These are phyloP conservation scores for Colletotrichum godetiae DNA, from an alignment of 2,329 filamentous ascomycete species.

Conservation along the genomic window DNA sequence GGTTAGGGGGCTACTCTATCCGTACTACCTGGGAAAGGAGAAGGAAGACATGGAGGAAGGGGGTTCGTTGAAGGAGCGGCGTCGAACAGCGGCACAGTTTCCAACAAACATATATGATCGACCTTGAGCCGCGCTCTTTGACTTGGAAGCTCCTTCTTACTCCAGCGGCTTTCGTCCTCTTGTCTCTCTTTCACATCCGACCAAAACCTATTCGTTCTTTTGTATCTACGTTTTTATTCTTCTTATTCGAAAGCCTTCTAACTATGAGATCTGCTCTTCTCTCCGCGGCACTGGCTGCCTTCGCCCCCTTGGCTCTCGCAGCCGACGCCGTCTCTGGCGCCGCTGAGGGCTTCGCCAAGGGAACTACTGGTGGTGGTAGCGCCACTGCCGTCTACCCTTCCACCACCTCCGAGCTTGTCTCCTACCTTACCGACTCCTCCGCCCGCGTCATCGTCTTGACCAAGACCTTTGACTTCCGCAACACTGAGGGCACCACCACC, in stretches of 20 bases:
- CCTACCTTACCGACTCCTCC: slow-evolving; percentile 65
- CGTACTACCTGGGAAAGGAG: background rate
- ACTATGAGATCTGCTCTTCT: slow-evolving; percentile 29
- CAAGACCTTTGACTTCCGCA: slow-evolving; percentile 65
- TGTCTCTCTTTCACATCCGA: slow-evolving; percentile 26
- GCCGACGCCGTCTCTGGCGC: slow-evolving; percentile 46
- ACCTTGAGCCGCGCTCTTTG: background rate
- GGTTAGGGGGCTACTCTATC: background rate
- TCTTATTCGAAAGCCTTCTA: background rate
- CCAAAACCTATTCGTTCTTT: slow-evolving; percentile 16
- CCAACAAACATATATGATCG: slow-evolving; percentile 21
- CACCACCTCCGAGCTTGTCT: slow-evolving; percentile 66
- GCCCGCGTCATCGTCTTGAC: slow-evolving; percentile 69
- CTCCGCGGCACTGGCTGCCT: slow-evolving; percentile 32
- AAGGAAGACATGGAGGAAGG: background rate
- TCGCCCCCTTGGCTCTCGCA: slow-evolving; percentile 27
- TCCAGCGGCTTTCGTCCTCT: slow-evolving; percentile 19
- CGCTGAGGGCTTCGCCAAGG: slow-evolving; percentile 55
- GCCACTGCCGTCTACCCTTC: slow-evolving; percentile 65
- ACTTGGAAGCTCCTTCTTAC: slow-evolving; percentile 10
- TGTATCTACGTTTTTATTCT: slow-evolving; percentile 8
- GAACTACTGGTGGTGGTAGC: slow-evolving; percentile 66
- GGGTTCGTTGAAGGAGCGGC: background rate
- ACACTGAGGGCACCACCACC: slow-evolving; percentile 1
- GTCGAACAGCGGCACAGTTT: background rate